Evolutionary conservation across 805 yeast genomes (phyloP).

Genomic region (Metschnikowia aberdeeniae): DNA sequence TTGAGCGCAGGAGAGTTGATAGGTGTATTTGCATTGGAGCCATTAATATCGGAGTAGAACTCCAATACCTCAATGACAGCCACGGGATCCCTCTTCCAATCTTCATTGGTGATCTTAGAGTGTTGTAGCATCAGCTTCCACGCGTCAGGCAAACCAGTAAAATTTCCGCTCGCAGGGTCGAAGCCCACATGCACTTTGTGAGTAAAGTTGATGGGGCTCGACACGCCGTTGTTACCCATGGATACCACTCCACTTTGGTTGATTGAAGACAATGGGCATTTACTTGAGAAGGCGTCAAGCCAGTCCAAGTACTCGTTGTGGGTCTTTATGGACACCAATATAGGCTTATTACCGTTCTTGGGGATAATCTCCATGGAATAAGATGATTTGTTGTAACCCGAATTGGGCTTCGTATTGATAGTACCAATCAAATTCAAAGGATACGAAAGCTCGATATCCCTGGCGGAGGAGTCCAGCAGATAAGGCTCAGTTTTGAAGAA

Average conservation of each 20-base stretch:
- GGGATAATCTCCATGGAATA: conserved; percentile 78
- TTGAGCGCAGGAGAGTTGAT: conserved; percentile 24
- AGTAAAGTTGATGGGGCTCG: conserved; percentile 90
- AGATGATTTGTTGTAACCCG: conserved; percentile 34
- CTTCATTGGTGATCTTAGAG: conserved; percentile 58
- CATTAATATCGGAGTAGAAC: conserved; percentile 47
- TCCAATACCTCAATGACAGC: conserved; percentile 61
- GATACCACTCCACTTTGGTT: conserved; percentile 21
- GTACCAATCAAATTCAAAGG: conserved; percentile 36
- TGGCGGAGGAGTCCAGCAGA: conserved; percentile 27
- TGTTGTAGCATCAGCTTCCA: conserved; percentile 55
- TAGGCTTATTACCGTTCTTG: conserved; percentile 50
- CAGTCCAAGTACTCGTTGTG: conserved; percentile 81
- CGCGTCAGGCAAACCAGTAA: conserved; percentile 54
- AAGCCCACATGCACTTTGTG: conserved; percentile 89
- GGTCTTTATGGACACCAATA: conserved; percentile 70
- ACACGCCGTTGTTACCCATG: conserved; percentile 50
- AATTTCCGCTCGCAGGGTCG: conserved; percentile 67
- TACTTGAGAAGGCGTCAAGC: conserved; percentile 82
- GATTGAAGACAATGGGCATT: conserved; percentile 58
- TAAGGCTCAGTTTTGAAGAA: conserved; percentile 65
- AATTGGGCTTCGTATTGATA: conserved; percentile 57
- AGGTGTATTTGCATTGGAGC: conserved; percentile 35
- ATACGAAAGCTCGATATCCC: conserved; percentile 42
- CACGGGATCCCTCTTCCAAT: conserved; percentile 59